phyloP scores from a whole-genome alignment of 306 rosid species.

The Vicia faba region DNA sequence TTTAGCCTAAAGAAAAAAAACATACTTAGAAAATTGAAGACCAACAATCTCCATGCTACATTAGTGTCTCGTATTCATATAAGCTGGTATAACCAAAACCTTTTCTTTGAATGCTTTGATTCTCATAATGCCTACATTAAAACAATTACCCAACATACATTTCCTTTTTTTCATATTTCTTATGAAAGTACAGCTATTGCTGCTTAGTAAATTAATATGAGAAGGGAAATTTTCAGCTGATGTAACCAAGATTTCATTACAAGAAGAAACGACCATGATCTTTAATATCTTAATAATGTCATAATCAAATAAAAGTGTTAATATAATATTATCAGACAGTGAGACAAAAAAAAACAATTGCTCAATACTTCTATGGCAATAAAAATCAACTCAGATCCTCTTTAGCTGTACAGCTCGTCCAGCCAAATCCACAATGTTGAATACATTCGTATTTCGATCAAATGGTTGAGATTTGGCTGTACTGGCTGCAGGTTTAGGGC shows the following conservation, averaged over 20 bases:
- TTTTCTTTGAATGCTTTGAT: slow-evolving; percentile 15
- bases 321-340: slow-evolving; percentile 20
- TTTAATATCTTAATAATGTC: slow-evolving; percentile 20
- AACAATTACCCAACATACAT: slow-evolving; percentile 18
- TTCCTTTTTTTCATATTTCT: slow-evolving; percentile 16
- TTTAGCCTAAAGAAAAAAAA: slow-evolving; percentile 66
- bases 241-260: slow-evolving; percentile 15
- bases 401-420: background rate
- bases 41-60: slow-evolving; percentile 24
- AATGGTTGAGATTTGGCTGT: background rate
- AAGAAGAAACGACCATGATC: slow-evolving; percentile 7
- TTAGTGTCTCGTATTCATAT: slow-evolving; percentile 27
- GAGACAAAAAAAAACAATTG: background rate
- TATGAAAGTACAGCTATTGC: slow-evolving; percentile 15
- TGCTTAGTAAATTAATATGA: slow-evolving; percentile 19
- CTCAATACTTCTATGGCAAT: slow-evolving; percentile 24
- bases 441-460: background rate
- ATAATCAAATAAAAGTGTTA: slow-evolving; percentile 1
- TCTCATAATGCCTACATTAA: background rate
- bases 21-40: slow-evolving; percentile 27
- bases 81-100: slow-evolving; percentile 5
- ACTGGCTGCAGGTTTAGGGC: background rate
- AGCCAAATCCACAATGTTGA: background rate
- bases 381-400: background rate
- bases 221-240: slow-evolving; percentile 21